These are phyloP conservation scores for Penicillium thymicola DNA, from an alignment of 2,329 filamentous ascomycete species.

Conservation along the genomic window DNA sequence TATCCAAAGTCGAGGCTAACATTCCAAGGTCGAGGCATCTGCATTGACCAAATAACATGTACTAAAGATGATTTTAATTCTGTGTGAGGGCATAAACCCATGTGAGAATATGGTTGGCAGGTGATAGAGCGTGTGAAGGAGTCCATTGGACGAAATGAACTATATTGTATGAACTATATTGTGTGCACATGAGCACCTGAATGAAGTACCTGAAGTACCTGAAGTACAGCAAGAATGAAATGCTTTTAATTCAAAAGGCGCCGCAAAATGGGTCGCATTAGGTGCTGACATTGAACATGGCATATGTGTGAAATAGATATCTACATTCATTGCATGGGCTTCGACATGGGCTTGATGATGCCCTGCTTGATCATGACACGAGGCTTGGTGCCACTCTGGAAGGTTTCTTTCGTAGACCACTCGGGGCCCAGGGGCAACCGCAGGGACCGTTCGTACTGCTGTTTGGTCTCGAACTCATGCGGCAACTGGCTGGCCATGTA, in stretches of 20 bases:
- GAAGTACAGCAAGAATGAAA: neutral
- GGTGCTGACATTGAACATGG: neutral
- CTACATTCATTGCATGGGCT: constrained; percentile 56
- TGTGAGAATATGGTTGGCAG: constrained; percentile 2
- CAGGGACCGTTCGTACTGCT: constrained; percentile 87
- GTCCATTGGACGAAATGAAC: no score
- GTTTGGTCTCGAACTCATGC: constrained; percentile 79
- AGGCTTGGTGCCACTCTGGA: constrained; percentile 86
- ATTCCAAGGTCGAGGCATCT: constrained; percentile 7
- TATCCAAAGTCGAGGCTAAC: neutral
- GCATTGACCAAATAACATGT: neutral
- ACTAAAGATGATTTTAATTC: neutral
- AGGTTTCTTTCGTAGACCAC: constrained; percentile 94
- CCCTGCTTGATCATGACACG: constrained; percentile 88
- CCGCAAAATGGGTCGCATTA: constrained; percentile 2
- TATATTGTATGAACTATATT: neutral
- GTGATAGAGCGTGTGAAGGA: neutral
- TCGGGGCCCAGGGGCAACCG: constrained; percentile 86
- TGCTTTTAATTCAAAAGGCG: constrained; percentile 2
- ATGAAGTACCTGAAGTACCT: neutral
- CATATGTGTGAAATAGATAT: constrained; percentile 3
- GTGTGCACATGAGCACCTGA: neutral
- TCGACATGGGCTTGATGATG: constrained; percentile 80
- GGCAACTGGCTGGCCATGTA: constrained; percentile 82
- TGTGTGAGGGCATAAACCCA: constrained; percentile 1